Conservation (phyloP, 2,329 filamentous ascomycete species). For the Sclerotinia nivalis region DNA sequence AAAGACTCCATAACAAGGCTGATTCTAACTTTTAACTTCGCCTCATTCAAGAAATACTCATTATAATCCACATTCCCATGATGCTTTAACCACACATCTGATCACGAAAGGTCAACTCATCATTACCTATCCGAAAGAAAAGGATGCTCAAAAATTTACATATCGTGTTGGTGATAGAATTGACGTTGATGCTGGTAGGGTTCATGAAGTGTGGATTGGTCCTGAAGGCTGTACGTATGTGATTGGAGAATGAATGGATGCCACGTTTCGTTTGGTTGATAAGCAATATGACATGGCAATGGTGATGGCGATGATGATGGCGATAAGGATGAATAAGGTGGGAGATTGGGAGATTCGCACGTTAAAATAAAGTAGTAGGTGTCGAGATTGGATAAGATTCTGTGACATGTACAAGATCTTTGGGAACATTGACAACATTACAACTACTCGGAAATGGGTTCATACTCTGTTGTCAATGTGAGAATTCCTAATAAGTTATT, state of each 20-base stretch:
- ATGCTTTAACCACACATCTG: conserved; percentile 66
- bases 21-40: conserved; percentile 9
- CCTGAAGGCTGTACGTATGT: conserved; percentile 66
- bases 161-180: conserved; percentile 62
- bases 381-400: too few relatives aligned
- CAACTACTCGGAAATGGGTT: too few relatives aligned
- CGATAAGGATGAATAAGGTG: too few relatives aligned
- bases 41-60: conserved; percentile 57
- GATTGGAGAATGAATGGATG: conserved; percentile 54
- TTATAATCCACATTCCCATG: conserved; percentile 68
- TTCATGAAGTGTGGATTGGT: conserved; percentile 72
- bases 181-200: conserved; percentile 63
- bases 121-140: conserved; percentile 64
- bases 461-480: too few relatives aligned
- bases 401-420: too few relatives aligned
- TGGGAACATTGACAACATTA: too few relatives aligned
- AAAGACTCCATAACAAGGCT: conserved; percentile 16
- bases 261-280: neutral
- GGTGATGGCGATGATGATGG: neutral
- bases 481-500: too few relatives aligned
- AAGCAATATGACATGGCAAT: neutral
- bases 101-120: conserved; percentile 66
- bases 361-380: too few relatives aligned
- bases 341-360: too few relatives aligned
- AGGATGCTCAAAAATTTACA: conserved; percentile 54